phyloP scores from a whole-genome alignment of 2,329 filamentous ascomycete genomes.

The Sporothrix humicola region DNA sequence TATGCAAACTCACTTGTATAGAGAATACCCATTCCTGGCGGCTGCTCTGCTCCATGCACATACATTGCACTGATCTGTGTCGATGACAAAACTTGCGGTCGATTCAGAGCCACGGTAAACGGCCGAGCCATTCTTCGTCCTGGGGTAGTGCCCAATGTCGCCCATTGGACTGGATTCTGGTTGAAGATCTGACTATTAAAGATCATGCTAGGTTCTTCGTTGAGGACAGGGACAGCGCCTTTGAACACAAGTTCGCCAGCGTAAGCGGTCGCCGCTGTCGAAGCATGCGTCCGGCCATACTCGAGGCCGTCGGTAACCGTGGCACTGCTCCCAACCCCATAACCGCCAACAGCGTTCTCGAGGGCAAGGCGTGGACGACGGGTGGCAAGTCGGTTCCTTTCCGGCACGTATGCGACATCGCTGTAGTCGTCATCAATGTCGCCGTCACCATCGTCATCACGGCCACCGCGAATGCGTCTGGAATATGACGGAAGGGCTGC shows the following conservation, averaged over 20 bases:
- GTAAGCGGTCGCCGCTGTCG: not conserved
- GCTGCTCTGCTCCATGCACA: conserved; percentile 46
- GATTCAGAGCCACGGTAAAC: not conserved
- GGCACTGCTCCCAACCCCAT: not conserved
- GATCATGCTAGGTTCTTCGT: not conserved
- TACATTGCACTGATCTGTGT: conserved; percentile 33
- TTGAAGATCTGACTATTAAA: not conserved
- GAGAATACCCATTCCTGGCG: conserved; percentile 50
- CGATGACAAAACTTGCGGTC: not conserved
- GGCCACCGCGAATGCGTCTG: too few species aligned
- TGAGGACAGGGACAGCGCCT: conserved; percentile 17
- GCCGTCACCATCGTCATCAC: not conserved
- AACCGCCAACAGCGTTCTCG: not conserved
- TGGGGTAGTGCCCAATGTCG: not conserved
- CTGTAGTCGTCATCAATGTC: not conserved
- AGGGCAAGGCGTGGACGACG: conserved; percentile 10
- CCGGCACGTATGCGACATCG: not conserved
- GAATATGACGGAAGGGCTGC: too few species aligned
- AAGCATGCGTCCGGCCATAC: not conserved
- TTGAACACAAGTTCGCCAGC: not conserved
- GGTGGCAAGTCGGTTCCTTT: not conserved
- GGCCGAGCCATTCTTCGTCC: not conserved
- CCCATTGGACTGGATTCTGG: not conserved
- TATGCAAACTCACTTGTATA: conserved; percentile 49
- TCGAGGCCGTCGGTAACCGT: conserved; percentile 10